Evolutionary conservation across 2,329 filamentous ascomycete species (phyloP), one percentile per base, ranked within the genome.

Genomic region (Lasiodiplodia sp.): DNA sequence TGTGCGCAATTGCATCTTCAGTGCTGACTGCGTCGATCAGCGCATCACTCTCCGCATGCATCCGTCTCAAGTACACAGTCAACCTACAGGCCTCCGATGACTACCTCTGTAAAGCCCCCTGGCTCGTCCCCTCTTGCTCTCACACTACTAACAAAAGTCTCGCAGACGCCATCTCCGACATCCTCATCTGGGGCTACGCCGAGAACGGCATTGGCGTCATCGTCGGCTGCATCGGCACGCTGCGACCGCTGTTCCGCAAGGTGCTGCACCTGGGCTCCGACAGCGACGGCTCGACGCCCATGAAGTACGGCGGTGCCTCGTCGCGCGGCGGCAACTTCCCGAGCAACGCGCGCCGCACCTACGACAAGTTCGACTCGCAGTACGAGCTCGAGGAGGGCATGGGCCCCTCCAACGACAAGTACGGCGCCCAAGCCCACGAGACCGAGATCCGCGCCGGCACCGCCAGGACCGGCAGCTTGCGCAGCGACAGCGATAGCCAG

Each of bases 141-240:
- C 51, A 44, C n/a, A 25, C 14, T 23, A 40, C 66, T 25, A 11
- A 47, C 7, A 34, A 7, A 18, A 7, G 18, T 8, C 10, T 40
- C 44, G 16, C 52, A 73, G 71, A 76, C 60, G 74, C 73, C 34
- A 72, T 80, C 25, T 77, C 74, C 21, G 73, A 79, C 58, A 73
- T 80, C 25, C 71, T 79, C 34, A 76, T 79, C 52, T 80, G 78
- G 78, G 77, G 77, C 3, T 79, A 78, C 60, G 77, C 77, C 7
- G 78, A 79, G 47, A 77, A 76, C n/a, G 77, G 75, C 4, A 74
- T 78, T 5, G 78, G 78, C 5, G 73, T 79, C 69, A 73, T 79
- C 16, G 77, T 78, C 6, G 78, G 76, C 16, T 77, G 75, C 63
- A 71, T 79, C 8, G 73, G 75, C 4, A 79, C 78, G 1, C 72